phyloP scores from a whole-genome alignment of 768 basidiomycete genomes.

The Leccinellum albellum region DNA sequence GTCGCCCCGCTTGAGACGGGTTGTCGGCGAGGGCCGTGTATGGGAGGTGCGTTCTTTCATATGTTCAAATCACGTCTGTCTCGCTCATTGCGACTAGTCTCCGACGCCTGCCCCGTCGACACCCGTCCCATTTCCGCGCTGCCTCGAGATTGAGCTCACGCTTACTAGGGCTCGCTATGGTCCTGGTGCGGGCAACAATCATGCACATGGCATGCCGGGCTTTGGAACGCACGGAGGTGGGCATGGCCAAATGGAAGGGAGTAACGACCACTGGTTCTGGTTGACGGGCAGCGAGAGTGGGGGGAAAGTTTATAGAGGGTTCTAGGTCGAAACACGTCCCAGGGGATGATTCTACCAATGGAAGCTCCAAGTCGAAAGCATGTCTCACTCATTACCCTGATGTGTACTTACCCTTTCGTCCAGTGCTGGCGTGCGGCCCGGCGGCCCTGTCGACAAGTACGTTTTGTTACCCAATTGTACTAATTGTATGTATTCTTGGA shows the following conservation, averaged over 20 bases:
- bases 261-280: conserved; percentile 26
- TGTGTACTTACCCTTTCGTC: background rate
- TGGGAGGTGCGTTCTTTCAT: conserved; percentile 47
- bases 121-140: conserved; percentile 6
- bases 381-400: background rate
- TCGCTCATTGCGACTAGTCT: conserved; percentile 8
- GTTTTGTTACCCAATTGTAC: background rate
- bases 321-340: background rate
- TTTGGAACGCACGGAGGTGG: conserved; percentile 20
- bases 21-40: conserved; percentile 47
- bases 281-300: conserved; percentile 12
- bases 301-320: background rate
- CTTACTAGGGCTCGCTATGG: conserved; percentile 8
- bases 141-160: conserved; percentile 10
- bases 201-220: conserved; percentile 11
- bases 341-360: too few relatives aligned
- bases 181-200: conserved; percentile 11
- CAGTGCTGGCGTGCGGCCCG: background rate
- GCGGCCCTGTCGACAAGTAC: background rate
- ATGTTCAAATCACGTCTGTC: background rate
- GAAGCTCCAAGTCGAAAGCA: background rate
- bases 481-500: background rate
- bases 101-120: conserved; percentile 6
- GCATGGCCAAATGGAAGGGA: conserved; percentile 13
- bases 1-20: conserved; percentile 36